phyloP scores from a whole-genome alignment of 352 stramenopile genomes.

The Pythium brachiatum region DNA sequence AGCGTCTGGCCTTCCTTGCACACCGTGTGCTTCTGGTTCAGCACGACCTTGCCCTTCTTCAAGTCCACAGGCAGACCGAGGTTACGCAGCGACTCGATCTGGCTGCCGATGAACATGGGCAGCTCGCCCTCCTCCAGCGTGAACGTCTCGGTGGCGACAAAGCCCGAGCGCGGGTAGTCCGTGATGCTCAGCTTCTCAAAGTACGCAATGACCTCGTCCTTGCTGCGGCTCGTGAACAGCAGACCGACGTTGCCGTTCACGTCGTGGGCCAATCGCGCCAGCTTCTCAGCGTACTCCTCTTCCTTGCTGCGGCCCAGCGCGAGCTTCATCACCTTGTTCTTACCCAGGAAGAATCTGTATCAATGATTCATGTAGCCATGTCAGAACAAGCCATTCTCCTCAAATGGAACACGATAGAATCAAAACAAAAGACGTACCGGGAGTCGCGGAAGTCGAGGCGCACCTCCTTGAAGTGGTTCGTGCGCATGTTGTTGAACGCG shows the following conservation, averaged over 20 bases:
- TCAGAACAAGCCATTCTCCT: not conserved
- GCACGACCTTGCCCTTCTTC: constrained; percentile 93
- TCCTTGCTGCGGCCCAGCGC: constrained; percentile 92
- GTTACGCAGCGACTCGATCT: constrained; percentile 96
- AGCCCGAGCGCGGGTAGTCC: constrained; percentile 94
- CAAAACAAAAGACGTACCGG: constrained; percentile 42
- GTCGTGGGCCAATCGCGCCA: constrained; percentile 89
- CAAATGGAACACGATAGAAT: not conserved
- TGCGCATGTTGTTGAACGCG: constrained; percentile 98
- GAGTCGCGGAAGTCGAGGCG: constrained; percentile 95
- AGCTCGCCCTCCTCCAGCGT: constrained; percentile 87
- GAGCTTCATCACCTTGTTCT: constrained; percentile 99
- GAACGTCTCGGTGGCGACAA: constrained; percentile 89
- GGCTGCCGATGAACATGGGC: constrained; percentile 93
- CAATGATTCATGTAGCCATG: constrained; percentile 8
- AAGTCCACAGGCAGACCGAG: constrained; percentile 96
- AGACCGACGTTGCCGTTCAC: constrained; percentile 94
- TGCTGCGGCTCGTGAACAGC: constrained; percentile 92
- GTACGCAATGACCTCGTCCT: constrained; percentile 90
- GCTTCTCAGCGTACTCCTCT: constrained; percentile 96
- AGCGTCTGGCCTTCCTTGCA: constrained; percentile 94
- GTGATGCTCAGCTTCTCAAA: constrained; percentile 90
- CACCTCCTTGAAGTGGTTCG: constrained; percentile 98
- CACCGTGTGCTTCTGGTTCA: constrained; percentile 91
- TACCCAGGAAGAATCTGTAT: constrained; percentile 96